Base-by-base conservation (phyloP, 768 basidiomycete species). In the Termitomyces sp. region DNA sequence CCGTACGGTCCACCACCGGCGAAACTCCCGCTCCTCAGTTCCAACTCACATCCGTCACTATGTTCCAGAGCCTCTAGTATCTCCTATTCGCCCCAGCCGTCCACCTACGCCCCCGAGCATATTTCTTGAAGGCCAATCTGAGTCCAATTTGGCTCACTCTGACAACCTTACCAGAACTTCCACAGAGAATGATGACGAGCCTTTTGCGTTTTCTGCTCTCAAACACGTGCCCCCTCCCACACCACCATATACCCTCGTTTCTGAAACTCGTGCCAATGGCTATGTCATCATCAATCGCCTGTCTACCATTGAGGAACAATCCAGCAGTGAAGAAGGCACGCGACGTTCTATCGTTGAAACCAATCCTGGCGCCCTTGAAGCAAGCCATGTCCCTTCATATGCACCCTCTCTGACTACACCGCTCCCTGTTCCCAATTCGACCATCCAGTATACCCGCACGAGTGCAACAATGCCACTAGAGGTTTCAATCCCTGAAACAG, bases 101-200 rank as follows among this genome's bases (percentile, higher is more conserved):
- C 74, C 74, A 16, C 62, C 71, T 29, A 68, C 74, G 2, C 74
- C 74, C 13, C 74, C 74, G 15, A 75, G 73, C 52, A 68, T 71
- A 60, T 76, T 74, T 56, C 66, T 74, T 7, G 66, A 73, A 38
- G 70, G 66, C 9, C 65, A 62, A 20, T 67, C 69, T 1, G 67
- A 66, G 12, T 62, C 66, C 25, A 64, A 63, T 12, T 66, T 72
- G 36, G 68, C 74, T 7, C 63, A 66, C 51, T 65, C 68, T n/a
- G 60, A 65, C 13, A 66, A 68, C 38, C 56, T 69, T 32, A 43
- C 66, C 31, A 45, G 47, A 20, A 41, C 43, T 35, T 63, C 65
- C 44, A 59, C 68, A n/a, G 70, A 70, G 53, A 60, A 56, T 31
- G 64, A 63, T 46, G 55, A 63, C 38, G 64, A 64, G 41, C 59